Evolutionary conservation across 1,139 yeast genomes (phyloP), one percentile per base, ranked within the genome.

Genomic region (Lodderomyces orthopsilosis): DNA sequence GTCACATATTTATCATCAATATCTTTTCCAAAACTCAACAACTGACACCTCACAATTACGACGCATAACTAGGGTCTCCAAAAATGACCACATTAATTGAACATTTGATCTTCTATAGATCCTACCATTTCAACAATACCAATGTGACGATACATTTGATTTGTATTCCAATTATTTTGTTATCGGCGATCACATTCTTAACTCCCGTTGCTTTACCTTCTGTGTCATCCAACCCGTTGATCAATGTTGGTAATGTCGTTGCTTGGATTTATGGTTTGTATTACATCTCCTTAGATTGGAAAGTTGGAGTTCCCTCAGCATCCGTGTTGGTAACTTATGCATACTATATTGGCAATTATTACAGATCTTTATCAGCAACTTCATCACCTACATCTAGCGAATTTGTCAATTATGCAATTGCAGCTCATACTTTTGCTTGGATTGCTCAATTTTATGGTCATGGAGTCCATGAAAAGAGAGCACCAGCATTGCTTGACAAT

Each of bases 391-490:
- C 57, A 17, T 40, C 47, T 24, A 40, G 44, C 10, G 54, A 46
- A 24, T 72, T 67, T 43, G 52, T 58, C 44, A 56, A 54, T 37
- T 56, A 51, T 38, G 72, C 79, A 3, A 47, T 66, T 24, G 54
- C 48, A 0, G 52, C 77, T 22, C 86, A 85, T 59, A 59, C 75
- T 0, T 38, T 63, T 1, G 69, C 86, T 12, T 93, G 98, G 98
- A 56, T 81, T 17, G 81, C 81, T n/a, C 98, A 93, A 58, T 90
- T 93, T 62, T 72, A 85, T 46, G 97, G 97, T 4, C 98, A 93
- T 58, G 93, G 86, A 1, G 74, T 78, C 14, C 87, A 81, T 55
- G 98, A 93, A 59, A 75, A 74, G 48, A 73, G 91, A 41, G 87
- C 91, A 1, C 98, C 98, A 0, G 97, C 98, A 0, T 66, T 93